phyloP scores from a whole-genome alignment of 257 asterid genomes.

The Capsicum rhomboideum region DNA sequence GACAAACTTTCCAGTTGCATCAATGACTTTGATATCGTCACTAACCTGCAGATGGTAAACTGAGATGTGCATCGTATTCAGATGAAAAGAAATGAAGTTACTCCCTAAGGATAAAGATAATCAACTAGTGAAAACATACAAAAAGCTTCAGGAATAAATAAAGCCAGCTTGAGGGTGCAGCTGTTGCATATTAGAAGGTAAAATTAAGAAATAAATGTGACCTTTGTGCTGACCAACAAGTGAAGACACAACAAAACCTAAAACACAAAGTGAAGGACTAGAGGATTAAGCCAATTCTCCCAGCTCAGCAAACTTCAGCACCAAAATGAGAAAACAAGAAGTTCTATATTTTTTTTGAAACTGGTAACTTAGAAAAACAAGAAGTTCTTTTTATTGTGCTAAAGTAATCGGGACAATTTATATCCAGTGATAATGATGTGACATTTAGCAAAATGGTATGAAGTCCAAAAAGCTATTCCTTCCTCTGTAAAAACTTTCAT shows the following conservation, averaged over 20 bases:
- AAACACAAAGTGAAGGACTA: background rate
- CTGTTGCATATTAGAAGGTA: background rate
- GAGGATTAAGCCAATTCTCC: background rate
- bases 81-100: background rate
- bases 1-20: constrained; percentile 89
- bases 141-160: background rate
- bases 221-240: background rate
- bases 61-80: constrained; percentile 6
- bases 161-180: background rate
- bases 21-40: constrained; percentile 65
- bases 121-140: background rate
- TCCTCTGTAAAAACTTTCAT: background rate
- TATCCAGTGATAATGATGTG: background rate
- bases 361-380: too few species aligned
- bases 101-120: background rate
- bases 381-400: background rate
- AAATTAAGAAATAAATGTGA: background rate
- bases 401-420: background rate
- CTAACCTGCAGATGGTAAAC: constrained; percentile 50
- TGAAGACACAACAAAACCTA: background rate
- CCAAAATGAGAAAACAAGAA: background rate
- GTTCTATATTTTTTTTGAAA: too few species aligned
- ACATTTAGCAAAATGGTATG: background rate
- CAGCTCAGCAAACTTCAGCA: background rate
- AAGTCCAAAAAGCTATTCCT: background rate